phyloP scores from a whole-genome alignment of 1,284 basidiomycete genomes.

The Leccinum ponderosum region DNA sequence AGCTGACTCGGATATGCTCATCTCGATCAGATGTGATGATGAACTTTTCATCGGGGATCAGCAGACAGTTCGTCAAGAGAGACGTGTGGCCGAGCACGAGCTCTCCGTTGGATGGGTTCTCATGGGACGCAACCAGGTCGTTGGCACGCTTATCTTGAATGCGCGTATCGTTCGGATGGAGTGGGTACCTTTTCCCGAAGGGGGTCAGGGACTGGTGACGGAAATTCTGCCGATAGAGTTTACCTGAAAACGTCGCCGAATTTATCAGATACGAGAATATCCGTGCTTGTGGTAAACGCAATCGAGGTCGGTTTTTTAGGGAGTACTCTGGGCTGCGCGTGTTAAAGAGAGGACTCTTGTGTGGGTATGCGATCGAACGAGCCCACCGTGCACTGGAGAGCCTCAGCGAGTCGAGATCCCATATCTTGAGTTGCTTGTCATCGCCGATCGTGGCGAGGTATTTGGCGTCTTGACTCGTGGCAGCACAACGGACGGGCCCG shows the following conservation, averaged over 20 bases:
- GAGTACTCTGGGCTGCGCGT: slow-evolving; percentile 53
- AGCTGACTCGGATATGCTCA: slow-evolving; percentile 90
- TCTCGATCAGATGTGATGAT: slow-evolving; percentile 90
- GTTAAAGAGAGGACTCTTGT: slow-evolving; percentile 3
- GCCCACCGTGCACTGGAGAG: slow-evolving; percentile 64
- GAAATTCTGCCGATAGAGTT: background rate
- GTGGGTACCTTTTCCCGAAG: slow-evolving; percentile 48
- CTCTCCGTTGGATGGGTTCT: slow-evolving; percentile 72
- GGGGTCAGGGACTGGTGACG: background rate
- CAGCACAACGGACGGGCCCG: slow-evolving; percentile 63
- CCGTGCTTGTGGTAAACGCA: slow-evolving; percentile 54
- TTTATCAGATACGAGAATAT: slow-evolving; percentile 79
- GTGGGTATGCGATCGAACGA: background rate
- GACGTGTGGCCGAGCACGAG: slow-evolving; percentile 88
- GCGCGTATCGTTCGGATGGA: slow-evolving; percentile 31
- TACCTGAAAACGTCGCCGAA: slow-evolving; percentile 86
- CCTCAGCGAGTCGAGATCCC: slow-evolving; percentile 57
- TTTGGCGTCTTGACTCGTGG: slow-evolving; percentile 46
- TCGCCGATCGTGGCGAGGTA: slow-evolving; percentile 71
- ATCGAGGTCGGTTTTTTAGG: slow-evolving; percentile 76
- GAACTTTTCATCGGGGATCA: slow-evolving; percentile 66
- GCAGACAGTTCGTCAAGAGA: slow-evolving; percentile 70
- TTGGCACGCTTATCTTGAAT: slow-evolving; percentile 28
- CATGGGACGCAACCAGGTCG: slow-evolving; percentile 57
- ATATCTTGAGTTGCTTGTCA: slow-evolving; percentile 80